Evolutionary conservation across 164 flowering plant species (phyloP).

Genomic region (Hamamelis virginiana): DNA sequence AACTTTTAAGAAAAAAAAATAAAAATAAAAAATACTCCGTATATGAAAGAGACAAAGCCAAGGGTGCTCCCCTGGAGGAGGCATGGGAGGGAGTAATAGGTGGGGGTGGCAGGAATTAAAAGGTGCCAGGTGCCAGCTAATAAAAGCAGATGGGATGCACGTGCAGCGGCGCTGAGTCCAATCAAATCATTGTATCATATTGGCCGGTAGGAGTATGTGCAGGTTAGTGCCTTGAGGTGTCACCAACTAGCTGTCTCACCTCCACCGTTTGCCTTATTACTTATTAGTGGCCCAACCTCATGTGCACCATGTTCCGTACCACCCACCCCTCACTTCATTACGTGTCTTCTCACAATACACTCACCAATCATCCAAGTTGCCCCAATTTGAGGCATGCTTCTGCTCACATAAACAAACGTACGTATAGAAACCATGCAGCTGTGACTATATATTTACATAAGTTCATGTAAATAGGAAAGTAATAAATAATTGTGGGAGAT

Average conservation of each 20-base stretch:
- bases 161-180: constrained; percentile 10
- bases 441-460: too few species aligned
- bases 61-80: constrained; percentile 19
- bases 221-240: too few species aligned
- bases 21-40: too few species aligned
- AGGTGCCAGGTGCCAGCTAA: constrained; percentile 18
- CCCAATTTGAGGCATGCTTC: not conserved
- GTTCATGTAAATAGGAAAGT: too few species aligned
- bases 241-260: not conserved
- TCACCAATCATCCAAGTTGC: not conserved
- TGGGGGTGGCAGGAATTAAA: constrained; percentile 6
- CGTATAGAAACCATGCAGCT: too few species aligned
- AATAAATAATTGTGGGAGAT: too few species aligned
- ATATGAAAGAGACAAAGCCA: too few species aligned
- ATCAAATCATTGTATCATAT: constrained; percentile 18
- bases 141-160: constrained; percentile 18
- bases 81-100: constrained; percentile 37
- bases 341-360: not conserved
- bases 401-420: not conserved
- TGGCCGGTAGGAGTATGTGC: constrained; percentile 6
- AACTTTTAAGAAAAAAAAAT: too few species aligned
- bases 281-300: constrained; percentile 27
- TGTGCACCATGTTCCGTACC: constrained; percentile 7
- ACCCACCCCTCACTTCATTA: constrained; percentile 6
- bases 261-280: constrained; percentile 1